These are phyloP conservation scores for Malus orientalis DNA, from an alignment of 306 rosid genomes.

Conservation along the genomic window DNA sequence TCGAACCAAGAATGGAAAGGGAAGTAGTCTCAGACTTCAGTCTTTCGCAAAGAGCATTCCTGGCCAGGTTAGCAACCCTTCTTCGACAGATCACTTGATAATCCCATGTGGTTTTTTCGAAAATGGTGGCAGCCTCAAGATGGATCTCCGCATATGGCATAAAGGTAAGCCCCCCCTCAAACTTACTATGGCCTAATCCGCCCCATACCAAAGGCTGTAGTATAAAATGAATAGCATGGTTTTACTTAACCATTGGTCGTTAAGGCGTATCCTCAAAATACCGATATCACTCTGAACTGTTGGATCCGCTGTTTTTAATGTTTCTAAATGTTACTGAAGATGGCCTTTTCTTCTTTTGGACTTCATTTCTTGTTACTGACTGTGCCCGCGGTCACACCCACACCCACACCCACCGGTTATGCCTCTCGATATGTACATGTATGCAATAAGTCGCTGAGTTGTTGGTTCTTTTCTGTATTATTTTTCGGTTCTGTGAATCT, in stretches of 20 bases:
- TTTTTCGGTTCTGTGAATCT: too few species aligned
- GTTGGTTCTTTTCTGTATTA: too few species aligned
- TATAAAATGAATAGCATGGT: neutral
- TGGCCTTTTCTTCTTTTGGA: neutral
- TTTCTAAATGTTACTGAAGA: neutral
- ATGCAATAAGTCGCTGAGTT: too few species aligned
- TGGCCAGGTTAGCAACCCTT: conserved; percentile 5
- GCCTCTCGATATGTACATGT: neutral
- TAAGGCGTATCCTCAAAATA: too few species aligned
- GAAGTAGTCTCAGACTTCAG: conserved; percentile 27
- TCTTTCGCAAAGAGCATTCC: conserved; percentile 35
- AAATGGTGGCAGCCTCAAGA: conserved; percentile 21
- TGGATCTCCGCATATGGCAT: conserved; percentile 43
- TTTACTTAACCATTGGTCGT: too few species aligned
- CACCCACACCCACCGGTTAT: neutral
- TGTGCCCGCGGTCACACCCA: neutral
- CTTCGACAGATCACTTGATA: conserved; percentile 29
- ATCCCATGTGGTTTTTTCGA: conserved; percentile 34
- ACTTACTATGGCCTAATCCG: neutral
- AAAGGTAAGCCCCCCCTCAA: neutral
- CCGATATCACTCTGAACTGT: too few species aligned
- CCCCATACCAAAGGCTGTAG: neutral
- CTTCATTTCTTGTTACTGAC: neutral
- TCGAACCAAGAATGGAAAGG: conserved; percentile 7
- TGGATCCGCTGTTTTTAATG: neutral